A percentile compares a stretch with the other conserved stretches of the same genome.
Conservation (phyloP, 2,329 filamentous ascomycete species). For the Cercospora sesami region DNA sequence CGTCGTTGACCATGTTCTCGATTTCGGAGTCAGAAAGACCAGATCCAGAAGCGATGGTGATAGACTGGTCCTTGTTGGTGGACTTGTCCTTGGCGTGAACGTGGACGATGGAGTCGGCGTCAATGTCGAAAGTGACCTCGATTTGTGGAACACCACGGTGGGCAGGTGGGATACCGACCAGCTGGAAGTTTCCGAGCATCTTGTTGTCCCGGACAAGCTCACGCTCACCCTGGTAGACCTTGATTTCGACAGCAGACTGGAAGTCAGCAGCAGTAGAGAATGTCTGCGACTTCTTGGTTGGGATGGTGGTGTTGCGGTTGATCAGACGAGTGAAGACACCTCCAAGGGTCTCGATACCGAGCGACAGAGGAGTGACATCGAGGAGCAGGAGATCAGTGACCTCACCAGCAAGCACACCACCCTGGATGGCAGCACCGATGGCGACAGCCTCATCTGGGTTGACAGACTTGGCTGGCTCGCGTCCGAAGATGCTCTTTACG, state of each 20-base stretch:
- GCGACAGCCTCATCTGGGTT: constrained; percentile 98
- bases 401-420: constrained; percentile 93
- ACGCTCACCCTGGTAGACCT: constrained; percentile 99
- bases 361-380: constrained; percentile 91
- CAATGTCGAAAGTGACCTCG: constrained; percentile 98
- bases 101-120: constrained; percentile 96
- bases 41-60: constrained; percentile 96
- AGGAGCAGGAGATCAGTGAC: constrained; percentile 94
- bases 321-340: constrained; percentile 98
- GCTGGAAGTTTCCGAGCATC: constrained; percentile 98
- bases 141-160: constrained; percentile 95
- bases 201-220: constrained; percentile 99
- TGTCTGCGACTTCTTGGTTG: constrained; percentile 98
- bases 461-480: constrained; percentile 94
- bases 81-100: constrained; percentile 99
- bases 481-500: constrained; percentile 94
- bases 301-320: constrained; percentile 98
- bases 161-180: constrained; percentile 92
- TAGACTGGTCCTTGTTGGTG: constrained; percentile 98
- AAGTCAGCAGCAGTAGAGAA: constrained; percentile 98
- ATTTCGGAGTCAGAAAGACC: constrained; percentile 95
- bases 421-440: constrained; percentile 95
- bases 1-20: constrained; percentile 95
- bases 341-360: constrained; percentile 97
- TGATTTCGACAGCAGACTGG: constrained; percentile 98